A percentile compares a stretch with the other conserved stretches of the same genome.
These are phyloP conservation scores for Torrubiellomyces zombiae DNA, from an alignment of 2,329 filamentous ascomycete species.

Conservation along the genomic window DNA sequence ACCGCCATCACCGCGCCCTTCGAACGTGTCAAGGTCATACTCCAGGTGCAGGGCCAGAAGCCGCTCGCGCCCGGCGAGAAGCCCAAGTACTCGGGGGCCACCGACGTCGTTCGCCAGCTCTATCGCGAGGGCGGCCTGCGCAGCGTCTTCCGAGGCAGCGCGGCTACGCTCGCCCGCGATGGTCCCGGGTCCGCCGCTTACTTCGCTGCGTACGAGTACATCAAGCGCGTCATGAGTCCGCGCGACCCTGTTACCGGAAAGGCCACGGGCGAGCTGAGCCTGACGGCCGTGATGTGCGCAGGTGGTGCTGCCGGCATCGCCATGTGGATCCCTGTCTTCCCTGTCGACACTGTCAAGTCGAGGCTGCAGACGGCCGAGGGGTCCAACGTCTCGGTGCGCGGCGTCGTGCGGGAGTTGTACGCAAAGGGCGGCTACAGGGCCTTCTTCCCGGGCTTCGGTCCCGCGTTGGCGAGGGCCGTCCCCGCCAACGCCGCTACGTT, in stretches of 20 bases:
- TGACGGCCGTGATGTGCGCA: constrained; percentile 69
- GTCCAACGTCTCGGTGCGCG: constrained; percentile 60
- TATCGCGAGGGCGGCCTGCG: constrained; percentile 82
- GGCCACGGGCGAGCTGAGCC: constrained; percentile 58
- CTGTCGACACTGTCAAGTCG: constrained; percentile 91
- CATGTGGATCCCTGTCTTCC: constrained; percentile 99
- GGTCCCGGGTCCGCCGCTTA: constrained; percentile 88
- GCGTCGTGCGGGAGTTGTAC: constrained; percentile 72
- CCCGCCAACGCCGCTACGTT: constrained; percentile 96
- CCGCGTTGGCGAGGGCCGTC: constrained; percentile 79
- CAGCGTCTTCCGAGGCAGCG: constrained; percentile 80
- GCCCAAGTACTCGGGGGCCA: constrained; percentile 71
- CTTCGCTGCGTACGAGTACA: constrained; percentile 92
- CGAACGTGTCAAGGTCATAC: constrained; percentile 95
- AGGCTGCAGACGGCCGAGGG: constrained; percentile 83
- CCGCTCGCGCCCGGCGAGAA: constrained; percentile 78
- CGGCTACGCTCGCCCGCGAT: constrained; percentile 84
- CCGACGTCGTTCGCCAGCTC: constrained; percentile 84
- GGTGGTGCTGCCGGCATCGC: constrained; percentile 85
- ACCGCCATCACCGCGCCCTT: constrained; percentile 97
- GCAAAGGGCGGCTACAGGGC: constrained; percentile 67
- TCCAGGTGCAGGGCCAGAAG: constrained; percentile 93
- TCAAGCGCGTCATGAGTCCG: constrained; percentile 77
- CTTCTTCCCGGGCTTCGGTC: constrained; percentile 94
- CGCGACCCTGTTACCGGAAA: constrained; percentile 58